Evolutionary conservation across 495 filamentous ascomycete species (phyloP).

Genomic region (Xylaria flabelliformis): DNA sequence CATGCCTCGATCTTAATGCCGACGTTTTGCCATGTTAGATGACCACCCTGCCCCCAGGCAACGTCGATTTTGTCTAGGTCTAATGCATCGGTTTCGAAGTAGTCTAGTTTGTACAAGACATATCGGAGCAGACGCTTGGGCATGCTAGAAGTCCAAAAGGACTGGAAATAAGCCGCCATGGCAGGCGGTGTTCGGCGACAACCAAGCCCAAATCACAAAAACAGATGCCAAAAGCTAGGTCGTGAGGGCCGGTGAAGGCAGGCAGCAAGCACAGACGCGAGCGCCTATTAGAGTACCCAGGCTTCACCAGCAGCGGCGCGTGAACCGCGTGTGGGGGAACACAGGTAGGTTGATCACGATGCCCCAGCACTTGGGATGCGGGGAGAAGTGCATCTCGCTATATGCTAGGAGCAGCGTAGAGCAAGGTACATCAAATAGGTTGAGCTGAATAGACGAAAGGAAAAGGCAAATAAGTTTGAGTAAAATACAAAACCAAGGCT

Average conservation of each 20-base stretch:
- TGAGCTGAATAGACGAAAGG: constrained; percentile 1
- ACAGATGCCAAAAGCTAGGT: background rate
- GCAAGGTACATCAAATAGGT: constrained; percentile 14
- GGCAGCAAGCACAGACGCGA: background rate
- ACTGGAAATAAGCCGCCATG: constrained; percentile 69
- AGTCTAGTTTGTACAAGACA: constrained; percentile 75
- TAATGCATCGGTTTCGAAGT: constrained; percentile 80
- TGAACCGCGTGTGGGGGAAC: constrained; percentile 35
- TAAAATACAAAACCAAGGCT: constrained; percentile 8
- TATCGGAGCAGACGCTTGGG: constrained; percentile 84
- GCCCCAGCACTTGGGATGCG: constrained; percentile 41
- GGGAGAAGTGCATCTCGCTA: constrained; percentile 40
- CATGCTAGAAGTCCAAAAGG: constrained; percentile 68
- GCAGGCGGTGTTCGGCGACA: constrained; percentile 17
- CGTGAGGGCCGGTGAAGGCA: background rate
- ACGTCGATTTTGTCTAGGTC: constrained; percentile 82
- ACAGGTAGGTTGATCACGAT: constrained; percentile 39
- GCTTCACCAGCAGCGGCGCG: constrained; percentile 39
- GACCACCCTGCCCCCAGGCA: constrained; percentile 74
- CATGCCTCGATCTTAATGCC: constrained; percentile 74
- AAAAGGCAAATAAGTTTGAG: background rate
- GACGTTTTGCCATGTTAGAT: constrained; percentile 81
- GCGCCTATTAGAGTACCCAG: background rate
- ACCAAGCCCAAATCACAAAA: constrained; percentile 1
- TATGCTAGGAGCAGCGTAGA: constrained; percentile 35